Conservation (phyloP, 352 stramenopile species). For the Nothophytophthora sp. region DNA sequence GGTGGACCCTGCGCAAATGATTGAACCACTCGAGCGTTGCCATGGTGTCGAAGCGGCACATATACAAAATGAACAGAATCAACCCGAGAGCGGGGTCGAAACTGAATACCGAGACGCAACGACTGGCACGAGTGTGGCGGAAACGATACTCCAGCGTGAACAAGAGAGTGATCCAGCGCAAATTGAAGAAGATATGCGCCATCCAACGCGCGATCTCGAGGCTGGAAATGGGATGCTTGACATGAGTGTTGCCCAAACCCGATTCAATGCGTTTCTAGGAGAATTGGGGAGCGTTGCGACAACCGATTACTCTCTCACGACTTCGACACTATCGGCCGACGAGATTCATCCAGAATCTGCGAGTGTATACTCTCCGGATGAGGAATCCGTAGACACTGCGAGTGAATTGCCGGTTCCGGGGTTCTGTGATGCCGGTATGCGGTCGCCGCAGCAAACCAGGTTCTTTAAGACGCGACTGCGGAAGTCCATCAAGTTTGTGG, state of each 20-base stretch:
- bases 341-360: no score
- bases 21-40: no score
- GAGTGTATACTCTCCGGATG: conserved; percentile 1
- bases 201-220: not conserved
- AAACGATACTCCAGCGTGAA: not conserved
- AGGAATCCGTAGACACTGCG: not conserved
- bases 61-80: not conserved
- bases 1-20: not conserved
- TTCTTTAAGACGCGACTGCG: conserved; percentile 59
- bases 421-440: conserved; percentile 57
- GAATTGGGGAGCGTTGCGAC: not conserved
- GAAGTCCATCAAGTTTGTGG: conserved; percentile 62
- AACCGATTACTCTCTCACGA: no score
- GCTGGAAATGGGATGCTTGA: not conserved
- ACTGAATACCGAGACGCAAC: no score
- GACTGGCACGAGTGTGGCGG: no score
- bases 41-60: not conserved
- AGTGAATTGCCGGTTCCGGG: conserved; percentile 28
- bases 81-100: not conserved
- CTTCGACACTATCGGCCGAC: no score
- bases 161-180: not conserved
- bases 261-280: not conserved
- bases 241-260: not conserved
- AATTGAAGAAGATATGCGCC: conserved; percentile 3
- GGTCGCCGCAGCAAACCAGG: conserved; percentile 41